These are phyloP conservation scores for Chlamydomonas eustigma DNA, from an alignment of 139 green algal genomes.

Conservation along the genomic window DNA sequence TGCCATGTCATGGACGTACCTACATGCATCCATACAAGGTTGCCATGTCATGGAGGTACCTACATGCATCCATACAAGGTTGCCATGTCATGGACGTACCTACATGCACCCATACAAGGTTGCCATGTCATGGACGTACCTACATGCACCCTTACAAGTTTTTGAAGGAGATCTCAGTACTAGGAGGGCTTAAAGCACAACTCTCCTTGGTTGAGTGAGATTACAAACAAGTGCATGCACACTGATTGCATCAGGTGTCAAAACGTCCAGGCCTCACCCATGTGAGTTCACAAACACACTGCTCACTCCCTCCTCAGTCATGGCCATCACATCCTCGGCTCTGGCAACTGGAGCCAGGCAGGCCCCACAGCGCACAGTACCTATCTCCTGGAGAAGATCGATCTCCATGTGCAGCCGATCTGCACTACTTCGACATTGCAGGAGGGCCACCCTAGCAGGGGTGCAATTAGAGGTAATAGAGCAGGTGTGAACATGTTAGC, in stretches of 20 bases:
- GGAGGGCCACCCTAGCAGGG: background rate
- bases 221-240: background rate
- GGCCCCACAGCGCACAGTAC: background rate
- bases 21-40: background rate
- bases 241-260: background rate
- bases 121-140: conserved; percentile 14
- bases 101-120: conserved; percentile 1
- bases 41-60: background rate
- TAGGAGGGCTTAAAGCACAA: background rate
- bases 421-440: background rate
- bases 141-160: background rate
- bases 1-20: conserved; percentile 14
- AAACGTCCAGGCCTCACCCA: background rate
- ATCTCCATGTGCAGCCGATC: conserved; percentile 2
- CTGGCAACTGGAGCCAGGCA: background rate
- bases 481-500: too few species aligned
- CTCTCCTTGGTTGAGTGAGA: background rate
- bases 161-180: too few species aligned
- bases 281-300: conserved; percentile 10
- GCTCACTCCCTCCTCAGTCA: conserved; percentile 8
- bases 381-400: background rate
- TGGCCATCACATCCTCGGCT: background rate
- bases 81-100: background rate
- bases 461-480: background rate
- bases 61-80: background rate